phyloP scores from a whole-genome alignment of 75 land plant species.

The Gnetum montanum region DNA sequence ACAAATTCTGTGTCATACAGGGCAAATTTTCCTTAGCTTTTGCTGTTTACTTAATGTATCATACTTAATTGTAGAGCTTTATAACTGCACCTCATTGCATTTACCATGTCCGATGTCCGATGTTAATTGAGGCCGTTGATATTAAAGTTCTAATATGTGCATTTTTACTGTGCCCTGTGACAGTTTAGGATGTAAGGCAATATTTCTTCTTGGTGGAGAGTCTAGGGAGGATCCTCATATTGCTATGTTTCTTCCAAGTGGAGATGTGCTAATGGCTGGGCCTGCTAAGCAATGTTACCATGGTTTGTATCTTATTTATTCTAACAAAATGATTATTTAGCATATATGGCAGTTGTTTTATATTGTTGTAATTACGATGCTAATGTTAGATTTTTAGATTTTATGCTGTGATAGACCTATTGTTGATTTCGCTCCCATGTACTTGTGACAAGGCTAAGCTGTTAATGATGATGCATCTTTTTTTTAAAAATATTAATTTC shows the following conservation, averaged over 20 bases:
- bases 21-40: too few relatives aligned
- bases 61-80: too few relatives aligned
- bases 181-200: conserved; percentile 97
- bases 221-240: conserved; percentile 66
- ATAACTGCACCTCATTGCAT: too few relatives aligned
- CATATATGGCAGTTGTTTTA: not conserved
- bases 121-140: too few relatives aligned
- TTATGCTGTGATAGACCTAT: not conserved
- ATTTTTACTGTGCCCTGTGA: too few relatives aligned
- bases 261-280: conserved; percentile 98
- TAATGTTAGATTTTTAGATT: not conserved
- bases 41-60: too few relatives aligned
- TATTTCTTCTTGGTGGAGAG: conserved; percentile 88
- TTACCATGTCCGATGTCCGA: too few relatives aligned
- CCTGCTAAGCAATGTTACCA: conserved; percentile 95
- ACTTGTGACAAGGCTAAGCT: not conserved
- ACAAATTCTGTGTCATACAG: too few relatives aligned
- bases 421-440: not conserved
- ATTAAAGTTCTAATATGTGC: too few relatives aligned
- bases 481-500: not conserved
- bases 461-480: not conserved
- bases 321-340: not conserved
- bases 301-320: too few relatives aligned
- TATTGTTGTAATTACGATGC: not conserved
- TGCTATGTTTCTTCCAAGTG: conserved; percentile 96